A percentile compares a stretch with the other conserved stretches of the same genome.
Evolutionary conservation across 768 basidiomycete genomes (phyloP).

Genomic region (Artomyces pyxidatus): DNA sequence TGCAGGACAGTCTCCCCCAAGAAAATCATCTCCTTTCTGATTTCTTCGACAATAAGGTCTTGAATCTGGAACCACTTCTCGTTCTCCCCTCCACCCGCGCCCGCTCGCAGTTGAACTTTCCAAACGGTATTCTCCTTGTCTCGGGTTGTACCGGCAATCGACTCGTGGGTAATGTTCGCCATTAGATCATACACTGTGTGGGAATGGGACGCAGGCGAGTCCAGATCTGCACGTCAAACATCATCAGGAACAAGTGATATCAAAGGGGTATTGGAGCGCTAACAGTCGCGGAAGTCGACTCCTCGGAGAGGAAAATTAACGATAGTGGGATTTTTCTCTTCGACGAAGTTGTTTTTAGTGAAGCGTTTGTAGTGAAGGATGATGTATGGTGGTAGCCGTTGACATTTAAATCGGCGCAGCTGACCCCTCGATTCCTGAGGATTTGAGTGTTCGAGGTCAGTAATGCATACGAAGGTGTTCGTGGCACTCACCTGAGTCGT

Average conservation of each 20-base stretch:
- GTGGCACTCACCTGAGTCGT: slow-evolving; percentile 64
- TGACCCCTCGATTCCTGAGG: slow-evolving; percentile 75
- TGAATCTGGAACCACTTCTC: slow-evolving; percentile 97
- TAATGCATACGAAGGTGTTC: slow-evolving; percentile 2
- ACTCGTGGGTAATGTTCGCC: slow-evolving; percentile 92
- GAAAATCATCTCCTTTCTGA: slow-evolving; percentile 97
- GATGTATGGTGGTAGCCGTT: slow-evolving; percentile 83
- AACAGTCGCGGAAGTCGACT: slow-evolving; percentile 88
- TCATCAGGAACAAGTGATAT: neutral
- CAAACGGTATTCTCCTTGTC: slow-evolving; percentile 88
- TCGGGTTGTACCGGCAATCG: slow-evolving; percentile 90
- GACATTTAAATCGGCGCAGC: slow-evolving; percentile 85
- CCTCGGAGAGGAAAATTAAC: slow-evolving; percentile 95
- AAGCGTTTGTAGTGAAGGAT: slow-evolving; percentile 95
- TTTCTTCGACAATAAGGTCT: slow-evolving; percentile 93
- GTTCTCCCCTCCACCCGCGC: slow-evolving; percentile 65
- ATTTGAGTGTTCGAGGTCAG: slow-evolving; percentile 3
- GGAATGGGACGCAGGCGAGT: slow-evolving; percentile 49
- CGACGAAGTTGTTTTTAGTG: slow-evolving; percentile 92
- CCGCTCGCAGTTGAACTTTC: slow-evolving; percentile 82
- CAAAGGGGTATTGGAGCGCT: slow-evolving; percentile 28
- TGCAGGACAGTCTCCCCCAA: slow-evolving; percentile 86
- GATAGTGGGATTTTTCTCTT: slow-evolving; percentile 98
- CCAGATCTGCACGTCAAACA: slow-evolving; percentile 52
- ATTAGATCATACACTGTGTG: slow-evolving; percentile 86